Percentiles rank a stretch among this genome's conserved stretches.
These are phyloP conservation scores for Celoporthe dispersa DNA, from an alignment of 2,329 filamentous ascomycete genomes.

Conservation along the genomic window DNA sequence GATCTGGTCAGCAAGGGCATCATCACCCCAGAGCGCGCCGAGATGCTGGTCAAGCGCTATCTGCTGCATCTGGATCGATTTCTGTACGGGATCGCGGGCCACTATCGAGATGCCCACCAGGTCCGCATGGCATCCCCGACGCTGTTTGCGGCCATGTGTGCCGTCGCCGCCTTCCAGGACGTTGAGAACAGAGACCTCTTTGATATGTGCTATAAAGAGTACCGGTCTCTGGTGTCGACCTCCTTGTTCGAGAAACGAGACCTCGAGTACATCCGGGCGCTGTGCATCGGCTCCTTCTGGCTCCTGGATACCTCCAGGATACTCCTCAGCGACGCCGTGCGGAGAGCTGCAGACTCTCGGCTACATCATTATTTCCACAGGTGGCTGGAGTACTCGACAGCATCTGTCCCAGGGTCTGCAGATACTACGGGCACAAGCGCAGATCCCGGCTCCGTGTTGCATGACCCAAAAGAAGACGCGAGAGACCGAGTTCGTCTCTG, in stretches of 20 bases:
- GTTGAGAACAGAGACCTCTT: neutral
- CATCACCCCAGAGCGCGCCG: slow-evolving; percentile 2
- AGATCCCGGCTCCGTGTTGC: neutral
- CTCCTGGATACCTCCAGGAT: slow-evolving; percentile 14
- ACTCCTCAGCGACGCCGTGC: slow-evolving; percentile 4
- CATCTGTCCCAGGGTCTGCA: neutral
- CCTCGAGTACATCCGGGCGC: slow-evolving; percentile 19
- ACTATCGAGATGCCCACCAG: neutral
- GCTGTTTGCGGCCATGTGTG: slow-evolving; percentile 9
- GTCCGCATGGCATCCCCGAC: neutral
- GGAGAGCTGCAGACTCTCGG: neutral
- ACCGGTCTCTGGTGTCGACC: neutral
- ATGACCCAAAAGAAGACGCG: neutral
- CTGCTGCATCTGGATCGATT: slow-evolving; percentile 4
- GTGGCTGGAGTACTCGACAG: neutral
- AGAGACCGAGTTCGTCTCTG: slow-evolving; percentile 1
- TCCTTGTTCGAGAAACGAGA: slow-evolving; percentile 16
- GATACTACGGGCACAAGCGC: neutral
- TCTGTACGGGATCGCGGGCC: slow-evolving; percentile 10
- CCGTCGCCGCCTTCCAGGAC: slow-evolving; percentile 3
- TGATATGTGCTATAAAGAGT: neutral
- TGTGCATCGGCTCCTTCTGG: slow-evolving; percentile 27
- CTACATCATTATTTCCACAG: slow-evolving; percentile 7
- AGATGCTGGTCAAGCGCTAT: slow-evolving; percentile 2
- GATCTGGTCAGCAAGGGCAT: slow-evolving; percentile 9